Percentiles rank a stretch among this genome's conserved stretches.
phyloP scores from a whole-genome alignment of 2,329 filamentous ascomycete species.

The Trichoderma brevicompactum region DNA sequence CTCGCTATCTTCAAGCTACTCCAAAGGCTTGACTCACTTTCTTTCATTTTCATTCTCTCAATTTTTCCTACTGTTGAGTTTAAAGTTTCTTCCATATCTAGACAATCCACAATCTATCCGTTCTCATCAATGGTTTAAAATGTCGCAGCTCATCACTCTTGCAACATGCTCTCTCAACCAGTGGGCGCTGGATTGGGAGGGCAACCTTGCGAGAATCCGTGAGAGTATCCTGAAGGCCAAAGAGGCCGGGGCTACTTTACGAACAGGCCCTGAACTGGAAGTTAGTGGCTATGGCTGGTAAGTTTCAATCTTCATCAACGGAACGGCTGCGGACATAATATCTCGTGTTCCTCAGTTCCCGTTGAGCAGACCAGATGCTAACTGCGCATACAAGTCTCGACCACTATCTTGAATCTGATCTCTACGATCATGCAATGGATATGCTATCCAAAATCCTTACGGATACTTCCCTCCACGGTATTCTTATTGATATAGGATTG shows the following conservation, averaged over 20 bases:
- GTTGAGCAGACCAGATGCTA: neutral
- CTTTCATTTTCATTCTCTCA: neutral
- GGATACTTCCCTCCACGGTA: constrained; percentile 45
- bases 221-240: constrained; percentile 66
- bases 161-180: constrained; percentile 24
- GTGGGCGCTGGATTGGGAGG: constrained; percentile 47
- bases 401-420: constrained; percentile 59
- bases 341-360: too few species aligned
- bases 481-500: constrained; percentile 43
- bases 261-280: constrained; percentile 62
- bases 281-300: constrained; percentile 43
- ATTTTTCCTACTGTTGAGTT: too few species aligned
- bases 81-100: neutral
- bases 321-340: too few species aligned
- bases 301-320: neutral
- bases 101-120: neutral
- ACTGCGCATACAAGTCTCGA: constrained; percentile 54
- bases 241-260: constrained; percentile 62
- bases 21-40: neutral
- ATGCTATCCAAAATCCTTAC: constrained; percentile 41
- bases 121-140: neutral
- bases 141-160: constrained; percentile 18
- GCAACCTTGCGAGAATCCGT: constrained; percentile 66
- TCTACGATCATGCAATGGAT: constrained; percentile 42
- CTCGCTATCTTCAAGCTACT: neutral